Evolutionary conservation across 495 filamentous ascomycete species (phyloP).

Genomic region (Hypoxylon intermedium): DNA sequence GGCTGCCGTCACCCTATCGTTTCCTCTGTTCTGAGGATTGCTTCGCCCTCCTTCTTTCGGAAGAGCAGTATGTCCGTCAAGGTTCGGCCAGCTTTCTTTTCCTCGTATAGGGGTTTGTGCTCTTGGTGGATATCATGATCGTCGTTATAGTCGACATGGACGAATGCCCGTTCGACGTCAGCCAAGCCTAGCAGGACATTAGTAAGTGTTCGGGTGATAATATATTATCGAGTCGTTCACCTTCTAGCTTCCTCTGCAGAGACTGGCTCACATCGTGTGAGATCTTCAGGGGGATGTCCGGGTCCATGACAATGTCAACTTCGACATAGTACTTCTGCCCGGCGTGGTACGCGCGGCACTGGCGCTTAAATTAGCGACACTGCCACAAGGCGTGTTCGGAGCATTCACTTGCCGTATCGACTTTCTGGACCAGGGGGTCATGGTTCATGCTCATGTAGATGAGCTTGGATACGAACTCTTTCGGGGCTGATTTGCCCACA

Average conservation of each 20-base stretch:
- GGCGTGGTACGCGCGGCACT: conserved; percentile 62
- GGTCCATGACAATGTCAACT: conserved; percentile 65
- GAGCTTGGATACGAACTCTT: conserved; percentile 62
- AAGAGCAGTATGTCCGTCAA: conserved; percentile 51
- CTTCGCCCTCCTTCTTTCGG: conserved; percentile 44
- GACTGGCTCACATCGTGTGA: conserved; percentile 63
- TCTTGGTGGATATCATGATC: conserved; percentile 58
- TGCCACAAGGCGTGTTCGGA: neutral
- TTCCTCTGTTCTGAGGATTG: conserved; percentile 14
- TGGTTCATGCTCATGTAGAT: conserved; percentile 65
- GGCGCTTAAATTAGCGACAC: neutral
- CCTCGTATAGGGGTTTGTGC: conserved; percentile 61
- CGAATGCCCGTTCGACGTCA: conserved; percentile 63
- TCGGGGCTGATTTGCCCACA: conserved; percentile 61
- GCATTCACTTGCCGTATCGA: conserved; percentile 59
- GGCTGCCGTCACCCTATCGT: neutral
- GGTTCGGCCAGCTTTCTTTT: conserved; percentile 39
- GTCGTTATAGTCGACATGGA: conserved; percentile 63
- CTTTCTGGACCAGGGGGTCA: conserved; percentile 58
- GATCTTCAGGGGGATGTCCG: conserved; percentile 54
- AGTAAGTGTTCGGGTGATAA: neutral
- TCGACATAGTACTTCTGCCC: conserved; percentile 65
- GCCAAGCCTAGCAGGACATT: conserved; percentile 42
- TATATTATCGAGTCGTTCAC: conserved; percentile 8
- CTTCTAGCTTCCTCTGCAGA: conserved; percentile 63